Percentiles rank a stretch among this genome's conserved stretches.
These are phyloP conservation scores for Ophiostoma tasmaniense DNA, from an alignment of 2,329 filamentous ascomycete species.

Conservation along the genomic window DNA sequence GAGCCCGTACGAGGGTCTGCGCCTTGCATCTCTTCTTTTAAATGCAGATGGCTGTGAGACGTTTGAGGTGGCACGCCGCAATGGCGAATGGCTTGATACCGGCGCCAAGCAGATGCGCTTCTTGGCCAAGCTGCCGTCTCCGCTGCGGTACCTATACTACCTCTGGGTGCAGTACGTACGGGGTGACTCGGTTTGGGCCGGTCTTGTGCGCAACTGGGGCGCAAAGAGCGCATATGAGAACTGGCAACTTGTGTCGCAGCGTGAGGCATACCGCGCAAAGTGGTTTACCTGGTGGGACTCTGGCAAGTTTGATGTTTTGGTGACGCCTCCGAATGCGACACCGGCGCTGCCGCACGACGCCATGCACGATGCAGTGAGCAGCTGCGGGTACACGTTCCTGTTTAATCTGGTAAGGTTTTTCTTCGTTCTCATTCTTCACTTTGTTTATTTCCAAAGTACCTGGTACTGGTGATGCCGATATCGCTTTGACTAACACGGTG, in stretches of 20 bases:
- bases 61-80: conserved; percentile 67
- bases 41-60: conserved; percentile 77
- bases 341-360: conserved; percentile 79
- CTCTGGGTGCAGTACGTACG: conserved; percentile 81
- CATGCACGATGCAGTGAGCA: conserved; percentile 77
- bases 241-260: conserved; percentile 69
- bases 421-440: neutral
- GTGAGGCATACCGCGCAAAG: conserved; percentile 66
- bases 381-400: conserved; percentile 86
- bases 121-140: conserved; percentile 63
- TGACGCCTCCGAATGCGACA: conserved; percentile 82
- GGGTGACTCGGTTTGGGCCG: conserved; percentile 68
- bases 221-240: conserved; percentile 68
- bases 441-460: neutral
- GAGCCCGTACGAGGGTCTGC: conserved; percentile 63
- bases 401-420: conserved; percentile 65
- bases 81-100: conserved; percentile 69
- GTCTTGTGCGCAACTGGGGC: conserved; percentile 63
- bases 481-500: conserved; percentile 5
- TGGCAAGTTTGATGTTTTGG: conserved; percentile 64
- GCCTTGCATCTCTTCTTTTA: conserved; percentile 69
- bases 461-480: neutral
- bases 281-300: conserved; percentile 85
- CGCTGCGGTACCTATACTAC: conserved; percentile 78
- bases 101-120: conserved; percentile 68